Percentiles rank a stretch among this genome's conserved stretches.
Evolutionary conservation across 768 basidiomycete species (phyloP).

Genomic region (Lentinula sp.): DNA sequence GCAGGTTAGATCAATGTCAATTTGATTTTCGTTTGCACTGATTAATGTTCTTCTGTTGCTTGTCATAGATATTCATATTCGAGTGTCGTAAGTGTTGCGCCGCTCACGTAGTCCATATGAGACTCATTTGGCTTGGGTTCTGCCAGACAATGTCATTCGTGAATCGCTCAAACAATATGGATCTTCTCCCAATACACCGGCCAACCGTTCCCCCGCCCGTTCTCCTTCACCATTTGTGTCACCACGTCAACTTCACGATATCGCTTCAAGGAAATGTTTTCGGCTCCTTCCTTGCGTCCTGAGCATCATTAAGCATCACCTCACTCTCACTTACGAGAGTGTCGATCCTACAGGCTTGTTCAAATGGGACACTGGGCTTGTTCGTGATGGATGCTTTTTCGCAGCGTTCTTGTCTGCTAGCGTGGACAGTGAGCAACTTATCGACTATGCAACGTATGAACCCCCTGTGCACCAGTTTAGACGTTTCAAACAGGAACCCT

Average conservation of each 20-base stretch:
- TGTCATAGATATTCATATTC: slow-evolving; percentile 75
- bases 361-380: slow-evolving; percentile 78
- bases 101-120: not conserved
- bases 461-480: slow-evolving; percentile 15
- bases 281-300: slow-evolving; percentile 45
- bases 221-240: slow-evolving; percentile 41
- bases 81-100: slow-evolving; percentile 65
- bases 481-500: slow-evolving; percentile 29
- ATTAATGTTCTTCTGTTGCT: slow-evolving; percentile 10
- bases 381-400: slow-evolving; percentile 88
- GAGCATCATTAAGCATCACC: slow-evolving; percentile 45
- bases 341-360: slow-evolving; percentile 48
- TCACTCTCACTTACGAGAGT: slow-evolving; percentile 26
- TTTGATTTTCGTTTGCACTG: slow-evolving; percentile 1
- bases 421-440: slow-evolving; percentile 40
- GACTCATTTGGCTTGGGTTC: not conserved
- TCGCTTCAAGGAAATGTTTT: slow-evolving; percentile 47
- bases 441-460: slow-evolving; percentile 5
- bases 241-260: slow-evolving; percentile 38
- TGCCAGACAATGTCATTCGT: slow-evolving; percentile 75
- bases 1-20: slow-evolving; percentile 51
- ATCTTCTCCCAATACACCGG: slow-evolving; percentile 27
- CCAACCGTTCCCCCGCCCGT: slow-evolving; percentile 34
- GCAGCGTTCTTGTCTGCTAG: slow-evolving; percentile 74
- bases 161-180: slow-evolving; percentile 67